Evolutionary conservation across 2,329 filamentous ascomycete genomes (phyloP), one percentile per base, ranked within the genome.

Genomic region (Botrytis byssoidea): DNA sequence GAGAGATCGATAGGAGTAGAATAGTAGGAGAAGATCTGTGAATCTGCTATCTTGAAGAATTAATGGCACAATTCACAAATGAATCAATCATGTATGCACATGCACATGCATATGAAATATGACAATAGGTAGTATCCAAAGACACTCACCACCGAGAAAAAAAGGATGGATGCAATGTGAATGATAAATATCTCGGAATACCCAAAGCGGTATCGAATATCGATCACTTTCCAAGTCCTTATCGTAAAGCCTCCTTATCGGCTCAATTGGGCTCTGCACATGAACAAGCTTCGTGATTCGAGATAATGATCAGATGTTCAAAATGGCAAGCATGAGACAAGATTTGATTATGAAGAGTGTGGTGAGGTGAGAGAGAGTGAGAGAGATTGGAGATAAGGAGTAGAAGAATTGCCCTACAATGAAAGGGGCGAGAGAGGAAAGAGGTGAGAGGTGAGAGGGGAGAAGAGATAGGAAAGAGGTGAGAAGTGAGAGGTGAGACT

Each of bases 221-320:
- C 32, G 32, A 67, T 67, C 29, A 51, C 20, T 46, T 51, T 67
- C 48, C 44, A 5, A 35, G 44, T 55, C 46, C 65, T 67, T 67
- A 67, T 67, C 65, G 65, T n/a, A n/a, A 40, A 55, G 37, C 29
- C 42, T 55, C 32, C 65, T 67, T 67, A 67, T 67, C 65, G n/a
- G 64, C 65, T 55, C 14, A 67, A 67, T 4, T 40, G 25, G 46
- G 35, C 22, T 68, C 22, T 55, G 65, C 65, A 68, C 65, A 68
- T 68, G 65, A 55, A 68, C 65, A 55, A 22, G 46, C 18, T 68
- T 68, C 46, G 65, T 68, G 65, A 55, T 68, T 55, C 46, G n/a
- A 29, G n/a, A 22, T 22, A 37, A 29, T 20, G 65, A 35, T 55
- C 65, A 68, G 65, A 68, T 68, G 65, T 55, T 68, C 65, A 40